These are phyloP conservation scores for Sclerotinia subarctica DNA, from an alignment of 2,329 filamentous ascomycete species.

Conservation along the genomic window DNA sequence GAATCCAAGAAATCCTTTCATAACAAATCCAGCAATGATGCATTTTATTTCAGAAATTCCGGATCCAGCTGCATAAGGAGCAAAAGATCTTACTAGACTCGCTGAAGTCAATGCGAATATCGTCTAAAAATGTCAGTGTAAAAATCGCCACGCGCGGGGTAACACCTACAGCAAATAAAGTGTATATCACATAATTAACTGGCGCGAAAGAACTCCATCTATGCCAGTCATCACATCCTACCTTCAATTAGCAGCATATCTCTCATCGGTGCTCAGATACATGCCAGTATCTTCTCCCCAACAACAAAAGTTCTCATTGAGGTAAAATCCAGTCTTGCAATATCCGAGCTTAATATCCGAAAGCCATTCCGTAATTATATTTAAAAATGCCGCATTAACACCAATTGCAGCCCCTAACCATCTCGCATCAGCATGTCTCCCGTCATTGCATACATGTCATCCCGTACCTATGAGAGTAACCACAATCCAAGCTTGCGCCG, in stretches of 20 bases:
- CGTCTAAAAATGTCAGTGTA: constrained; percentile 47
- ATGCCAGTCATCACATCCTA: constrained; percentile 84
- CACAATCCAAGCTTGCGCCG: constrained; percentile 96
- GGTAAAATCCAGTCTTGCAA: constrained; percentile 91
- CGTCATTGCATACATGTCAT: neutral
- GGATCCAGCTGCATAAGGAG: constrained; percentile 92
- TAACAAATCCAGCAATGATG: constrained; percentile 97
- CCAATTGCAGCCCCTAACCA: constrained; percentile 73
- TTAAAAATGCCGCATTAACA: constrained; percentile 86
- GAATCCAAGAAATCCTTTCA: constrained; percentile 94
- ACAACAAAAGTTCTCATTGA: constrained; percentile 97
- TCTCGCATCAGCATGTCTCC: constrained; percentile 23
- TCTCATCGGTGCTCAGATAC: constrained; percentile 23
- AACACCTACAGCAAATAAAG: constrained; percentile 69
- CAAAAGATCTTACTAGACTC: constrained; percentile 82
- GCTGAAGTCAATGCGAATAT: constrained; percentile 81
- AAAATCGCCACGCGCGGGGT: neutral
- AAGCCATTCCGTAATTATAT: constrained; percentile 96
- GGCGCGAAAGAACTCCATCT: constrained; percentile 76
- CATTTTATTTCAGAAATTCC: constrained; percentile 99
- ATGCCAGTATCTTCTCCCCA: constrained; percentile 87
- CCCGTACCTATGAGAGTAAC: constrained; percentile 73
- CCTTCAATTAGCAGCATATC: constrained; percentile 26
- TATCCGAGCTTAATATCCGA: constrained; percentile 95
- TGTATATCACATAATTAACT: constrained; percentile 84